Evolutionary conservation across 2,329 filamentous ascomycete species (phyloP).

Genomic region (Alternaria solani): DNA sequence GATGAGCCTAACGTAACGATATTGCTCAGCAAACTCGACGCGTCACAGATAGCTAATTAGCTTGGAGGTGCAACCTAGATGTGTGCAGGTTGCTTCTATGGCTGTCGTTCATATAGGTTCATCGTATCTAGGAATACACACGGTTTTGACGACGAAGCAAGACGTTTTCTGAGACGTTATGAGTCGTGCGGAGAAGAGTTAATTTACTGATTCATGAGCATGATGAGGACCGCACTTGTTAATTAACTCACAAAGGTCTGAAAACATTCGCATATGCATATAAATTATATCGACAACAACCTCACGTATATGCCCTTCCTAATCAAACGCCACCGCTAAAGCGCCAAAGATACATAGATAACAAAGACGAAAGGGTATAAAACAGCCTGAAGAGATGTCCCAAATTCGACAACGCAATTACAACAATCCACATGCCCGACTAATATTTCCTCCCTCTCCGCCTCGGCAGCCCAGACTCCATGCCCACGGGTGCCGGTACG

Average conservation of each 20-base stretch:
- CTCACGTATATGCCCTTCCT: not conserved
- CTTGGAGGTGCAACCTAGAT: too few relatives aligned
- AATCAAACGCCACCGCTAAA: constrained; percentile 2
- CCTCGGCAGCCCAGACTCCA: constrained; percentile 43
- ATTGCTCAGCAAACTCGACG: too few relatives aligned
- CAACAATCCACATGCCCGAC: not conserved
- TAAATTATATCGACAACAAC: too few relatives aligned
- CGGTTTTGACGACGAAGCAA: too few relatives aligned
- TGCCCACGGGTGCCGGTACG: not conserved
- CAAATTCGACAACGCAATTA: not conserved
- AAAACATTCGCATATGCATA: not conserved
- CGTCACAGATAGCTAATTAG: too few relatives aligned
- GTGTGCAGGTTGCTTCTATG: too few relatives aligned
- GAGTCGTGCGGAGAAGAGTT: not conserved
- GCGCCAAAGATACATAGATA: not conserved
- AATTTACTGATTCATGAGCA: not conserved
- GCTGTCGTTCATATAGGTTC: too few relatives aligned
- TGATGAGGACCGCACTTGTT: not conserved
- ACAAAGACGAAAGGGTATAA: not conserved
- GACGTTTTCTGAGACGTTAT: too few relatives aligned
- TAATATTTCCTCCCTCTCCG: constrained; percentile 36
- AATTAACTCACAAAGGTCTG: not conserved
- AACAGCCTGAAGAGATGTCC: not conserved
- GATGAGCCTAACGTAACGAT: not conserved
- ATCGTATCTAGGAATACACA: too few relatives aligned